Percentiles rank a stretch among this genome's conserved stretches.
Conservation (phyloP, 2,329 filamentous ascomycete genomes). For the Venturia aucupariae region DNA sequence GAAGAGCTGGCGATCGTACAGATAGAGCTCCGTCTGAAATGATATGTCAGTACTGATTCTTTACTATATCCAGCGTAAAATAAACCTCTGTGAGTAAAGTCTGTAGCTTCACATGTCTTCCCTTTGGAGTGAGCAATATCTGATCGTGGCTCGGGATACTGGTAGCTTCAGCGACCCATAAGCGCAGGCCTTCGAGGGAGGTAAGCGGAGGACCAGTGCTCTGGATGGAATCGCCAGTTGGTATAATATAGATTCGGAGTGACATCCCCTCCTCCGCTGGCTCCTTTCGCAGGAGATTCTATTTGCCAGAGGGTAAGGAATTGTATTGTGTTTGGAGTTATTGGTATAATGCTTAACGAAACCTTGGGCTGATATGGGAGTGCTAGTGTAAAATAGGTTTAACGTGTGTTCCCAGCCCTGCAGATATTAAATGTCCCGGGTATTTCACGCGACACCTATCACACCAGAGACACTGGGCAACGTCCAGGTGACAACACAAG, state of each 20-base stretch:
- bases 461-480: neutral
- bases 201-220: conserved; percentile 59
- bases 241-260: conserved; percentile 83
- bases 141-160: conserved; percentile 69
- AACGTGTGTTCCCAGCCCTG: neutral
- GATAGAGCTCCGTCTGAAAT: conserved; percentile 70
- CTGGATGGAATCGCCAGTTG: conserved; percentile 78
- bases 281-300: neutral
- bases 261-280: conserved; percentile 49
- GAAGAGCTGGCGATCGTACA: conserved; percentile 67
- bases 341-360: neutral
- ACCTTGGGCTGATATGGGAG: neutral
- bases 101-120: conserved; percentile 74
- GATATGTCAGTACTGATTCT: neutral
- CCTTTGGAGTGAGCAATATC: conserved; percentile 76
- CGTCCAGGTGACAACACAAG: neutral
- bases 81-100: conserved; percentile 69
- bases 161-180: conserved; percentile 67
- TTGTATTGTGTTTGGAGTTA: neutral
- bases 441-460: conserved; percentile 1
- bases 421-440: neutral
- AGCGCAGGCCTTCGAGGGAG: conserved; percentile 74
- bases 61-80: neutral
- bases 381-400: neutral
- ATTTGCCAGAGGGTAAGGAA: neutral